These are phyloP conservation scores for Nectriaceae sp. DNA, from an alignment of 2,329 filamentous ascomycete species.

Conservation along the genomic window DNA sequence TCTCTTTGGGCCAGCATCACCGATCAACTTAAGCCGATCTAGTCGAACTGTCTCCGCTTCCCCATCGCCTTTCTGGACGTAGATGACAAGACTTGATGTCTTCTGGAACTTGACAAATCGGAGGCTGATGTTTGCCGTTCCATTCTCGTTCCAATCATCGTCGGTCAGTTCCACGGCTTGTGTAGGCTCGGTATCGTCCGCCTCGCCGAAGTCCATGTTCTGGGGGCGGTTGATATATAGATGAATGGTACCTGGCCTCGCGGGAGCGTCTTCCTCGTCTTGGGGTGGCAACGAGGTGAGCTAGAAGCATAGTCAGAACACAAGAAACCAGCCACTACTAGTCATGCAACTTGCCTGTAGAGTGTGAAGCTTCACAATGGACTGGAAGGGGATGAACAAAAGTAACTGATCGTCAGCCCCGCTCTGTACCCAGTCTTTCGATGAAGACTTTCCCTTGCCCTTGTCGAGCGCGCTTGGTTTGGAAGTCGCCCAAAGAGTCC, in stretches of 20 bases:
- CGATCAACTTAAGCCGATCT: constrained; percentile 77
- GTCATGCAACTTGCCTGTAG: constrained; percentile 53
- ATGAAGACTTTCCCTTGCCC: constrained; percentile 46
- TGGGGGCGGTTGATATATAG: constrained; percentile 87
- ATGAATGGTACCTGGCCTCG: constrained; percentile 80
- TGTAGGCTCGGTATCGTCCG: constrained; percentile 79
- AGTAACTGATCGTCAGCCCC: constrained; percentile 97
- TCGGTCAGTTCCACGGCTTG: constrained; percentile 76
- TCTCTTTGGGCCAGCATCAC: constrained; percentile 87
- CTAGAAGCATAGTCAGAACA: constrained; percentile 47
- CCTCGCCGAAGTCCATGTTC: constrained; percentile 93
- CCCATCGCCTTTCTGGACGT: constrained; percentile 83
- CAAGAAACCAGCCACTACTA: neutral
- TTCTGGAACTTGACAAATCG: constrained; percentile 98
- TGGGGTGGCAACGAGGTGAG: constrained; percentile 78
- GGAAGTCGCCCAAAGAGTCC: constrained; percentile 69
- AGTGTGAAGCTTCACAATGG: constrained; percentile 86
- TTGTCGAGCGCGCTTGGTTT: constrained; percentile 67
- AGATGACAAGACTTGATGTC: constrained; percentile 81
- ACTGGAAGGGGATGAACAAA: constrained; percentile 88
- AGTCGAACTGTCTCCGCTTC: constrained; percentile 84
- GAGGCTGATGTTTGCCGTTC: constrained; percentile 71
- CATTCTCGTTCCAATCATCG: constrained; percentile 79
- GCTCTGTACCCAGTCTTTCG: constrained; percentile 88
- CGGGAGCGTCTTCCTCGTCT: constrained; percentile 73